These are phyloP conservation scores for Cercospora sojina DNA, from an alignment of 2,329 filamentous ascomycete species.

Conservation along the genomic window DNA sequence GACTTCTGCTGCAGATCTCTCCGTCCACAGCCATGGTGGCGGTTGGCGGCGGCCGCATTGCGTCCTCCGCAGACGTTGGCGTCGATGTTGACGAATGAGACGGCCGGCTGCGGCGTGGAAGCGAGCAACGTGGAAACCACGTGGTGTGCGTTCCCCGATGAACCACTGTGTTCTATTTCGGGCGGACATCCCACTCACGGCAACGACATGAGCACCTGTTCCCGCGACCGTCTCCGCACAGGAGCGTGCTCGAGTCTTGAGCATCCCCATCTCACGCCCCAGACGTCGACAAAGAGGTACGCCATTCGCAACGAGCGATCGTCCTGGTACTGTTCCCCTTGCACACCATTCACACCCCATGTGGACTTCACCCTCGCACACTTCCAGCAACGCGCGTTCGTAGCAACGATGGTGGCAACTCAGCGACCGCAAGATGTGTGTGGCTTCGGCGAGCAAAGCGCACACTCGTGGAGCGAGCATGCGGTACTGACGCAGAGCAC, in stretches of 20 bases:
- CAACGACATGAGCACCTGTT: not conserved
- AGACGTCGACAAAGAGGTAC: not conserved
- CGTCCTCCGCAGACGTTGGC: not conserved
- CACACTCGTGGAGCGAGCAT: not conserved
- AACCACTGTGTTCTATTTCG: not conserved
- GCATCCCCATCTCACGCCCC: not conserved
- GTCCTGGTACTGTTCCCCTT: not conserved
- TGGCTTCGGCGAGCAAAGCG: not conserved
- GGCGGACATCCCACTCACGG: not conserved
- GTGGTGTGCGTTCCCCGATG: not conserved
- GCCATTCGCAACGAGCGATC: not conserved
- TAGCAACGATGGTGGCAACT: slow-evolving; percentile 3
- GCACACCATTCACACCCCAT: not conserved
- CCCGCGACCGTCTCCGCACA: not conserved
- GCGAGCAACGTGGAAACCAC: slow-evolving; percentile 3
- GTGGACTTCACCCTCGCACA: not conserved
- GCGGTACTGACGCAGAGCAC: not conserved
- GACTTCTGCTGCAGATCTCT: slow-evolving; percentile 8
- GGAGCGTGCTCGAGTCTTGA: not conserved
- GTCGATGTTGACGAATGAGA: not conserved
- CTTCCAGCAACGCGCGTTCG: not conserved
- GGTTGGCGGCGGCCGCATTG: not conserved
- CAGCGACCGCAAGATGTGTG: slow-evolving; percentile 2
- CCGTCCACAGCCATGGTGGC: not conserved
- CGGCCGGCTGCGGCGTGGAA: not conserved